Evolutionary conservation across 2,329 filamentous ascomycete species (phyloP).

Genomic region (Cladophialophora yegresii): DNA sequence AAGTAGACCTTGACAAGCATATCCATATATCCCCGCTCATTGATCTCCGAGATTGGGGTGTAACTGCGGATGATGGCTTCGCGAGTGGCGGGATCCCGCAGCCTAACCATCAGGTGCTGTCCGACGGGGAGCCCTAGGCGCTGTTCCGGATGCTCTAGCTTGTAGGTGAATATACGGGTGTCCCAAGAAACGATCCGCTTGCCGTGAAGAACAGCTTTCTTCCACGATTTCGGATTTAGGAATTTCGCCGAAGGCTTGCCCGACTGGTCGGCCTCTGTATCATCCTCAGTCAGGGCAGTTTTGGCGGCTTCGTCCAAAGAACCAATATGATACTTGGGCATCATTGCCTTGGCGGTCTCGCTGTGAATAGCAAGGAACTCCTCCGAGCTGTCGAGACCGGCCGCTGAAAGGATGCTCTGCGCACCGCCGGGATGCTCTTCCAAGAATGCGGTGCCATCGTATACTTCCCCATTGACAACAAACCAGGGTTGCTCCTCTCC

Average conservation of each 20-base stretch:
- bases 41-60: conserved; percentile 73
- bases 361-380: conserved; percentile 92
- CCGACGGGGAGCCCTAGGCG: conserved; percentile 75
- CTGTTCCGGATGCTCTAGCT: conserved; percentile 71
- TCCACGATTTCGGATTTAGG: conserved; percentile 71
- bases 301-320: conserved; percentile 65
- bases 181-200: conserved; percentile 75
- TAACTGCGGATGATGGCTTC: conserved; percentile 82
- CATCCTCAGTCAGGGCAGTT: conserved; percentile 54
- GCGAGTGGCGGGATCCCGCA: conserved; percentile 68
- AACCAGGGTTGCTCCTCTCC: conserved; percentile 75
- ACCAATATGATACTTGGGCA: conserved; percentile 82
- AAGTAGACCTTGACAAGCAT: conserved; percentile 83
- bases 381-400: conserved; percentile 79
- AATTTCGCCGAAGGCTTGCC: conserved; percentile 61
- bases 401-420: conserved; percentile 77
- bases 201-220: conserved; percentile 66
- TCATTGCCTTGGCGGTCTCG: conserved; percentile 89
- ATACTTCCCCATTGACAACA: conserved; percentile 83
- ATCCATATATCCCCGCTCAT: conserved; percentile 65
- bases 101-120: conserved; percentile 82
- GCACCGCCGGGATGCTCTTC: conserved; percentile 83
- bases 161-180: conserved; percentile 78
- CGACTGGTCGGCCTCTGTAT: conserved; percentile 46
- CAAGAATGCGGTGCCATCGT: conserved; percentile 79